Base-by-base conservation (phyloP, 2,329 filamentous ascomycete species). In the Penicillium sp. region DNA sequence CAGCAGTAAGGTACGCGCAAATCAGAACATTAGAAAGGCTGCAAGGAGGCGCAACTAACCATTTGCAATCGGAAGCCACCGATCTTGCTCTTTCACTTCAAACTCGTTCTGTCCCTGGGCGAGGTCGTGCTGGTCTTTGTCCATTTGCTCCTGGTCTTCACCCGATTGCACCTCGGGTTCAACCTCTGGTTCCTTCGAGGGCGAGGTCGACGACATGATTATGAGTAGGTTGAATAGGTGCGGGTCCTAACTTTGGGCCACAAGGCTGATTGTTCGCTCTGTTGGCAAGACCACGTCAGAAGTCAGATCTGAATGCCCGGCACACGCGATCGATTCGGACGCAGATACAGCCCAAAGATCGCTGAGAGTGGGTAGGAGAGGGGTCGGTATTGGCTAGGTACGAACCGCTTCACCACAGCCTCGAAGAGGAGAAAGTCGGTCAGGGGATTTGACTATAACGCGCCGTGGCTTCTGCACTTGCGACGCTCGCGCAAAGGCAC, bases 61-160 rank as follows among this genome's bases (percentile, higher is more conserved):
- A 89, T 98, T 98, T 75, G 93, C 93, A 80, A 98, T 98, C 68
- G 93, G 93, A 69, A 98, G 81, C 93, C 93, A 98, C 78, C 93
- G 79, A 74, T 98, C 93, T 74, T 98, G 93, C 74, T 98, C 93
- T 79, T 97, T 97, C 72, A 97, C 91, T 74, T 97, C 91, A 69
- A 96, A 95, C 75, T 97, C 91, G 72, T 88, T 82, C 71, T 85
- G 78, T 68, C 79, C 84, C 70, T 78, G 78, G 68, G 78, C 77
- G 69, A 78, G 78, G 68, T 78, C 77, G 69, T 89, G 86, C 45
- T 71, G 65, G 43, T 72, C 70, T 58, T 75, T 75, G 63, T 94
- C 89, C 87, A 94, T 94, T 80, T 85, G 84, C 78, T 84, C 83
- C 77, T 93, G 87, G 65, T 79, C 75, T 77, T 94, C 87, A 75